Evolutionary conservation across 2,329 filamentous ascomycete species (phyloP).

Genomic region (Biscogniauxia sp.): DNA sequence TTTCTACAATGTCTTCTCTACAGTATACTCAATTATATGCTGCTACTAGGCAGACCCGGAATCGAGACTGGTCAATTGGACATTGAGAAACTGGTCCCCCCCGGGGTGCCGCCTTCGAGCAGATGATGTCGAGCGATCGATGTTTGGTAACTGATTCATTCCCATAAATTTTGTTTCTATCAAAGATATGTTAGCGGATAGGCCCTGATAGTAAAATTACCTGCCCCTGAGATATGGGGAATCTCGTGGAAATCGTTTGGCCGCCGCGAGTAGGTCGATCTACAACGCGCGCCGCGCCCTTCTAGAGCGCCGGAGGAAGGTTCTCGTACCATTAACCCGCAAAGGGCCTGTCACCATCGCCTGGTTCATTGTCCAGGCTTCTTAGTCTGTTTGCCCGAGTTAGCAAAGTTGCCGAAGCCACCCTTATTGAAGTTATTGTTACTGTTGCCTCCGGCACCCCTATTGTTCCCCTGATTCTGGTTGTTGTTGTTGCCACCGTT

Average conservation of each 20-base stretch:
- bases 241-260: not conserved
- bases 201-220: not conserved
- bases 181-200: not conserved
- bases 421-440: not conserved
- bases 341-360: not conserved
- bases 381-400: not conserved
- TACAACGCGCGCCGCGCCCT: not conserved
- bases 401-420: conserved; percentile 1
- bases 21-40: conserved; percentile 1
- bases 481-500: conserved; percentile 17
- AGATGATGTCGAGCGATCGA: conserved; percentile 58
- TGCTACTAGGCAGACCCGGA: conserved; percentile 21
- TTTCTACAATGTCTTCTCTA: not conserved
- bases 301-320: not conserved
- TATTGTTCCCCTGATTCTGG: conserved; percentile 21
- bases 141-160: conserved; percentile 9
- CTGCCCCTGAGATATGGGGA: not conserved
- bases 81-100: conserved; percentile 38
- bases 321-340: not conserved
- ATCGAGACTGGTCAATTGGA: conserved; percentile 55
- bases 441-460: not conserved
- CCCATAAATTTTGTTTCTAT: not conserved
- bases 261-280: not conserved
- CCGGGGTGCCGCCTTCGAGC: conserved; percentile 56
- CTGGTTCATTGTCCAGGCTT: not conserved